Base-by-base conservation (phyloP, 192 early-diverging fungal genomes). In the Coemansia sp. region DNA sequence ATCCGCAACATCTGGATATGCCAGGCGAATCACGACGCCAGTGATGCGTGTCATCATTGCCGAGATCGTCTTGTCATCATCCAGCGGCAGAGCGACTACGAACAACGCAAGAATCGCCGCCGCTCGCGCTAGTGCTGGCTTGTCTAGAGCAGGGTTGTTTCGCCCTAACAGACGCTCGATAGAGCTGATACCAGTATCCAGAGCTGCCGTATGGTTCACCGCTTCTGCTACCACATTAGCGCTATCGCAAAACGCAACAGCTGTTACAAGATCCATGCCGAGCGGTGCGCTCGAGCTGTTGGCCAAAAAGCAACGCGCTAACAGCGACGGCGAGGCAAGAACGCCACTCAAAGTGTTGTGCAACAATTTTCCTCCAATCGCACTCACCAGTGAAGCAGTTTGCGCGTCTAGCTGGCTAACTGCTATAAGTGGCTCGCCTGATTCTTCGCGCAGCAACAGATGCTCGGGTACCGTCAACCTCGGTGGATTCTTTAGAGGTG, bases 391-490 rank as follows among this genome's bases (percentile, higher is more conserved):
- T n/a, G 63, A 59, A 36, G 71, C 67, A 2, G 78, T 70, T 8
- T 69, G 66, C 6, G 69, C 27, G 58, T 80, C 70, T n/a, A 80
- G 50, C 15, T 66, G 66, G 36, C 62, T 67, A 21, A 75, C 68
- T 32, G 65, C 73, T 34, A 80, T 46, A 9, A 51, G 53, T 34
- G 73, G 73, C 17, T 70, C 57, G 36, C 73, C 60, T 9, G 41
- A 25, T 4, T 63, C 48, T 25, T 66, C 70, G 29, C 59, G 38
- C 53, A 38, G 10, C 25, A 41, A 23, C 37, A 45, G 23, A 19
- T 39, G 34, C 36, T 61, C 59, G 6, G 59, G 59, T 12, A 39
- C 21, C 11, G 59, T n/a, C 31, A 61, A 11, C n/a, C 5, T 21
- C 17, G 21, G 59, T 25, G 19, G 36, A 39, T 39, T 36, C 21